Evolutionary conservation across 2,329 filamentous ascomycete genomes (phyloP).

Genomic region (Fonsecaea multimorphosa): DNA sequence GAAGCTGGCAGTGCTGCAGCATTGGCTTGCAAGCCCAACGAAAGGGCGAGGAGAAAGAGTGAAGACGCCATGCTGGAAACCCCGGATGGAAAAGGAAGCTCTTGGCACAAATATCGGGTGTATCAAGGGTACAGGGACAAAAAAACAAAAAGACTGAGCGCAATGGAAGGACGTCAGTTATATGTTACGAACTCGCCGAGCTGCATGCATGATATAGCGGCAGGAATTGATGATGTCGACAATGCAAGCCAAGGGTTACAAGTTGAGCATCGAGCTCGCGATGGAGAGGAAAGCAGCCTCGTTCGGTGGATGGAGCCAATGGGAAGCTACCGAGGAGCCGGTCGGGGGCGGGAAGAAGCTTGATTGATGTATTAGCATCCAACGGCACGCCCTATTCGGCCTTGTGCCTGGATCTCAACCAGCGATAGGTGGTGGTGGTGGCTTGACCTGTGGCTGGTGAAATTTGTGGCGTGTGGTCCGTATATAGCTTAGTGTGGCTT

Average conservation of each 20-base stretch:
- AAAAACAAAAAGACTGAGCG: background rate
- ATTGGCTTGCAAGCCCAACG: constrained; percentile 20
- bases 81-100: background rate
- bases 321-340: background rate
- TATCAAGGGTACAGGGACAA: background rate
- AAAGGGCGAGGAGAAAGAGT: constrained; percentile 21
- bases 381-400: background rate
- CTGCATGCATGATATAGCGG: background rate
- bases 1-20: constrained; percentile 28
- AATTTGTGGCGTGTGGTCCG: background rate
- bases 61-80: constrained; percentile 26
- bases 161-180: background rate
- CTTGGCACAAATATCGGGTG: background rate
- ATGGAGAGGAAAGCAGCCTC: background rate
- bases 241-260: background rate
- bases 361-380: background rate
- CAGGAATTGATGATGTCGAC: background rate
- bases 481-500: background rate
- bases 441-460: background rate
- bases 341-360: constrained; percentile 2
- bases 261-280: background rate
- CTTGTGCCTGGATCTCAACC: too few relatives aligned
- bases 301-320: background rate
- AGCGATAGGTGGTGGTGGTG: too few relatives aligned
- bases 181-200: background rate